Conservation (phyloP, 2,329 filamentous ascomycete species). For the Fonsecaea monophora region DNA sequence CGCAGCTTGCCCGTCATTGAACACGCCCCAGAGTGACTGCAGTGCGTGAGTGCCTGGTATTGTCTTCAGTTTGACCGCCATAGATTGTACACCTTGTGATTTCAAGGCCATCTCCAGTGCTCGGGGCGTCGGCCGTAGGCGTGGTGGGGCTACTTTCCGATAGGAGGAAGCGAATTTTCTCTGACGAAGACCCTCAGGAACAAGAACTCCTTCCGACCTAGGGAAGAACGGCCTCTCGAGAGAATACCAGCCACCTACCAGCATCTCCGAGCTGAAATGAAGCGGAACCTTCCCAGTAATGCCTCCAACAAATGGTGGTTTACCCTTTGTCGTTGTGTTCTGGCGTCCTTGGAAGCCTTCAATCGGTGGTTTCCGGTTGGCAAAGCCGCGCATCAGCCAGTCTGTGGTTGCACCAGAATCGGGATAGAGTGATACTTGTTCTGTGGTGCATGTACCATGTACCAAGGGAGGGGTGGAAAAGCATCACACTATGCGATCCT, state of each 20-base stretch:
- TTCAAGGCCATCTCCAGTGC: not conserved
- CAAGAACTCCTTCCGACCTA: no score
- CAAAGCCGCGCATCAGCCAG: not conserved
- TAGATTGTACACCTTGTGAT: not conserved
- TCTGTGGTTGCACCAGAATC: not conserved
- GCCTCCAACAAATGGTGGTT: not conserved
- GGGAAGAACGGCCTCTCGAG: no score
- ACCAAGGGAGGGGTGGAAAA: not conserved
- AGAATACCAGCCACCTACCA: no score
- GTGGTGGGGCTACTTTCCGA: not conserved
- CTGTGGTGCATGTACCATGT: not conserved
- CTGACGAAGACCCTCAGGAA: no score
- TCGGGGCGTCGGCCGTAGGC: not conserved
- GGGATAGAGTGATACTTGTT: not conserved
- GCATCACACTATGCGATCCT: not conserved
- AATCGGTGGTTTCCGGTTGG: not conserved
- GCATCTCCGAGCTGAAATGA: not conserved
- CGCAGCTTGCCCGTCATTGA: not conserved
- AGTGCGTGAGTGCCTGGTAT: not conserved
- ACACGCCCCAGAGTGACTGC: not conserved
- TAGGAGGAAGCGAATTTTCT: not conserved
- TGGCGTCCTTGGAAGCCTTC: not conserved
- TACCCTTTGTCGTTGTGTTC: not conserved
- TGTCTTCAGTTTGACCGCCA: not conserved
- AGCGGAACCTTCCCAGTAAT: not conserved